Evolutionary conservation across 2,329 filamentous ascomycete genomes (phyloP).

Genomic region (Purpureocillium lavendulum): DNA sequence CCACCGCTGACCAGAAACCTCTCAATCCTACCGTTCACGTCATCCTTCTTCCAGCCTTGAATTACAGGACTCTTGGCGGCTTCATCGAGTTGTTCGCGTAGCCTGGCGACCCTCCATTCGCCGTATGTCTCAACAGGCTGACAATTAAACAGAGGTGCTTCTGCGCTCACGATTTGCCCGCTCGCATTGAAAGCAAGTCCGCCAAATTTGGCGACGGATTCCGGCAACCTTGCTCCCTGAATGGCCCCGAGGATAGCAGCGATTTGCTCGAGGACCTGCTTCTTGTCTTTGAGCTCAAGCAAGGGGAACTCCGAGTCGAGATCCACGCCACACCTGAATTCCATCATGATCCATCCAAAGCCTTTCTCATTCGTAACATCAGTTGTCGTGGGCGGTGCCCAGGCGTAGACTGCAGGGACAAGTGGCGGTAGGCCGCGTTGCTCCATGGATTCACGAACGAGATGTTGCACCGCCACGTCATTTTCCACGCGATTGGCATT

Average conservation of each 20-base stretch:
- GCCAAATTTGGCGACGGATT: conserved; percentile 8
- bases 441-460: conserved; percentile 10
- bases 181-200: conserved; percentile 11
- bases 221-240: conserved; percentile 9
- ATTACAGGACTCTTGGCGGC: conserved; percentile 8
- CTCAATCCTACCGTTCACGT: conserved; percentile 8
- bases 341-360: conserved; percentile 15
- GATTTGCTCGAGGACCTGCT: conserved; percentile 11
- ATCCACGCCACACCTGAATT: conserved; percentile 14
- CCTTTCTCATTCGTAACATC: conserved; percentile 3
- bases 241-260: conserved; percentile 11
- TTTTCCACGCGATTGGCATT: conserved; percentile 17
- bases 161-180: conserved; percentile 9
- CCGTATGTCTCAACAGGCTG: conserved; percentile 11
- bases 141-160: conserved; percentile 7
- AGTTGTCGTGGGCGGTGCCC: conserved; percentile 5
- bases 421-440: conserved; percentile 2
- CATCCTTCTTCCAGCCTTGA: conserved; percentile 11
- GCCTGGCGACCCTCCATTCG: conserved; percentile 7
- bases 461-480: conserved; percentile 13
- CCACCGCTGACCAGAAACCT: conserved; percentile 8
- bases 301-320: conserved; percentile 11
- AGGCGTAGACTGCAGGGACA: conserved; percentile 15
- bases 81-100: conserved; percentile 5
- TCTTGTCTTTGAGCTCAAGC: conserved; percentile 5